Evolutionary conservation across 2,329 filamentous ascomycete genomes (phyloP).

Genomic region (Thelonectria discophora): DNA sequence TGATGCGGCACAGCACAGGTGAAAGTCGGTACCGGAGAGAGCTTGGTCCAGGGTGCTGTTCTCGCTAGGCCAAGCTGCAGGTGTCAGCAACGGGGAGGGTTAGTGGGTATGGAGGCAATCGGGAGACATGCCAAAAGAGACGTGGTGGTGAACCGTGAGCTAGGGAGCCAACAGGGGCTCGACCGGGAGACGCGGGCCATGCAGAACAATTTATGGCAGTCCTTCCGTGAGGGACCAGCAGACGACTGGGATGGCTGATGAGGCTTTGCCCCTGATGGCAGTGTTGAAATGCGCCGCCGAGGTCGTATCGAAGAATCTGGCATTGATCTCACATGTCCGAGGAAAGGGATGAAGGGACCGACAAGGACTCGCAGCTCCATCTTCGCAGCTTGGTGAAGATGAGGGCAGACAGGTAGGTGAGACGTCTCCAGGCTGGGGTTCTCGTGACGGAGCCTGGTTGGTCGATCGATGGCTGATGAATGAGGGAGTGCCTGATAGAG

Average conservation of each 20-base stretch:
- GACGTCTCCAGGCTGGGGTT: background rate
- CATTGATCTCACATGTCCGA: conserved; percentile 34
- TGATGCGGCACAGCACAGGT: conserved; percentile 24
- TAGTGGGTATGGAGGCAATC: conserved; percentile 23
- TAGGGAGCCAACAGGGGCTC: conserved; percentile 24
- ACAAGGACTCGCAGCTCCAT: background rate
- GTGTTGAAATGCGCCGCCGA: conserved; percentile 25
- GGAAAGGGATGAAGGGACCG: conserved; percentile 7
- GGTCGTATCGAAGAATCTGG: conserved; percentile 39
- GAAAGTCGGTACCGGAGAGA: conserved; percentile 12
- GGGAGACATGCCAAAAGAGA: conserved; percentile 35
- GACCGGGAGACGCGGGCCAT: conserved; percentile 12
- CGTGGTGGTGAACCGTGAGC: conserved; percentile 19
- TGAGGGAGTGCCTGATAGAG: conserved; percentile 6
- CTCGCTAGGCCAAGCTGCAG: conserved; percentile 21
- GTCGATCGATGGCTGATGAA: conserved; percentile 9
- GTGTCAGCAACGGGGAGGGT: conserved; percentile 16
- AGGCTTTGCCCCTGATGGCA: conserved; percentile 22
- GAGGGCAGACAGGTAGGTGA: background rate
- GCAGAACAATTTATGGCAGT: conserved; percentile 26
- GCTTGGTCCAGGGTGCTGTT: conserved; percentile 1
- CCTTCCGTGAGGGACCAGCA: conserved; percentile 16
- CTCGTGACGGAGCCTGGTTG: conserved; percentile 8
- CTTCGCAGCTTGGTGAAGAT: background rate
- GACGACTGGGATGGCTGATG: conserved; percentile 24